Evolutionary conservation across 768 basidiomycete genomes (phyloP).

Genomic region (Obba rivulosa): DNA sequence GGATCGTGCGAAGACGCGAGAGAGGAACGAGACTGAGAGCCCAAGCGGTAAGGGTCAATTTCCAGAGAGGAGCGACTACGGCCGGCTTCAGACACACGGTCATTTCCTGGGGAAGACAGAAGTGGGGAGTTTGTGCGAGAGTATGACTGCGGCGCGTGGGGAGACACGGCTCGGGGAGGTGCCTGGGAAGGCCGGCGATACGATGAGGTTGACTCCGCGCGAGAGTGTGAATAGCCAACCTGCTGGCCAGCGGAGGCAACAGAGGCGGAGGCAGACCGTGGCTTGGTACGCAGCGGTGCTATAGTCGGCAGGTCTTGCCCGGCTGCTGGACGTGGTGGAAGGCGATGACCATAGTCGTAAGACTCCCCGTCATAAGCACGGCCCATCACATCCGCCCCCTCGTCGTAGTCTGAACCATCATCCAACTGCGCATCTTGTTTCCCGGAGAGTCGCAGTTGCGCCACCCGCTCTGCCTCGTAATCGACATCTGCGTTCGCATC

Average conservation of each 20-base stretch:
- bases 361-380: slow-evolving; percentile 10
- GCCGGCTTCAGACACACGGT: slow-evolving; percentile 5
- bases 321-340: background rate
- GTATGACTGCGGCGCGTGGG: slow-evolving; percentile 11
- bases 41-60: slow-evolving; percentile 19
- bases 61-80: slow-evolving; percentile 19
- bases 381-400: slow-evolving; percentile 14
- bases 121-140: slow-evolving; percentile 17
- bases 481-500: slow-evolving; percentile 20
- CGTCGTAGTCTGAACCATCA: slow-evolving; percentile 54
- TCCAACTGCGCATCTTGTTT: slow-evolving; percentile 41
- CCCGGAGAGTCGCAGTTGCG: slow-evolving; percentile 42
- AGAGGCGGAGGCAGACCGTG: slow-evolving; percentile 1
- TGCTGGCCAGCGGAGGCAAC: too few species aligned
- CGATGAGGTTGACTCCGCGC: slow-evolving; percentile 13
- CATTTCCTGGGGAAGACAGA: background rate
- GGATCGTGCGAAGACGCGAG: slow-evolving; percentile 20
- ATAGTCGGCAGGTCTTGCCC: slow-evolving; percentile 1
- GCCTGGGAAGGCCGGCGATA: slow-evolving; percentile 9
- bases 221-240: slow-evolving; percentile 5
- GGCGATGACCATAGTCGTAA: slow-evolving; percentile 10
- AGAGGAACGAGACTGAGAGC: slow-evolving; percentile 22
- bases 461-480: slow-evolving; percentile 43
- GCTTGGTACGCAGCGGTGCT: slow-evolving; percentile 5
- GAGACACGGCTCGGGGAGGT: slow-evolving; percentile 8